Percentiles rank a stretch among this genome's conserved stretches.
phyloP scores from a whole-genome alignment of 1,139 yeast species.

The Debaryomycetaceae sp. region DNA sequence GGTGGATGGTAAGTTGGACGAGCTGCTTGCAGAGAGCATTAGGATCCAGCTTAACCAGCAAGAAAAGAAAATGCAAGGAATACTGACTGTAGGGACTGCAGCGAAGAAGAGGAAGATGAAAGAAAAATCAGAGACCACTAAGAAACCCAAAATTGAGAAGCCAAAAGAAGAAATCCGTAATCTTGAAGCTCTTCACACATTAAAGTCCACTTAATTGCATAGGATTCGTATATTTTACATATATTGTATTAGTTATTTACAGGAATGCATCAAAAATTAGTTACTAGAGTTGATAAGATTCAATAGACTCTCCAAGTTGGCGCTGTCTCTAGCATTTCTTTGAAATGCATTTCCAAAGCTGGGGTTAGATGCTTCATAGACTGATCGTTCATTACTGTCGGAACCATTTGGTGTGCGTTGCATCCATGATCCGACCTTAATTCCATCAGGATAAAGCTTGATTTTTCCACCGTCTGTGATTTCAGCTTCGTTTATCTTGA shows the following conservation, averaged over 20 bases:
- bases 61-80: slow-evolving; percentile 43
- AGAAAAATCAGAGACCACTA: slow-evolving; percentile 16
- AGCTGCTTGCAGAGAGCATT: slow-evolving; percentile 47
- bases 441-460: slow-evolving; percentile 39
- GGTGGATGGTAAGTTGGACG: slow-evolving; percentile 76
- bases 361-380: slow-evolving; percentile 30
- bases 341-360: slow-evolving; percentile 31
- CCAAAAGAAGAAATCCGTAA: too few species aligned
- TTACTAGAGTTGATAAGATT: slow-evolving; percentile 19
- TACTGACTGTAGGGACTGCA: slow-evolving; percentile 12
- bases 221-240: not conserved
- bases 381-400: slow-evolving; percentile 16
- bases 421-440: slow-evolving; percentile 42
- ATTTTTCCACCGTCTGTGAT: slow-evolving; percentile 35
- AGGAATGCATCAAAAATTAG: slow-evolving; percentile 4
- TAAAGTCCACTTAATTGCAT: not conserved
- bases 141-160: not conserved
- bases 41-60: slow-evolving; percentile 37
- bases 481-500: slow-evolving; percentile 40
- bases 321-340: slow-evolving; percentile 33
- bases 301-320: slow-evolving; percentile 32
- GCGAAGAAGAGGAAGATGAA: slow-evolving; percentile 33
- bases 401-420: slow-evolving; percentile 18
- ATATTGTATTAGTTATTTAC: not conserved
- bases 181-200: too few species aligned